phyloP scores from a whole-genome alignment of 495 filamentous ascomycete species.

The Penicillium goetzii region DNA sequence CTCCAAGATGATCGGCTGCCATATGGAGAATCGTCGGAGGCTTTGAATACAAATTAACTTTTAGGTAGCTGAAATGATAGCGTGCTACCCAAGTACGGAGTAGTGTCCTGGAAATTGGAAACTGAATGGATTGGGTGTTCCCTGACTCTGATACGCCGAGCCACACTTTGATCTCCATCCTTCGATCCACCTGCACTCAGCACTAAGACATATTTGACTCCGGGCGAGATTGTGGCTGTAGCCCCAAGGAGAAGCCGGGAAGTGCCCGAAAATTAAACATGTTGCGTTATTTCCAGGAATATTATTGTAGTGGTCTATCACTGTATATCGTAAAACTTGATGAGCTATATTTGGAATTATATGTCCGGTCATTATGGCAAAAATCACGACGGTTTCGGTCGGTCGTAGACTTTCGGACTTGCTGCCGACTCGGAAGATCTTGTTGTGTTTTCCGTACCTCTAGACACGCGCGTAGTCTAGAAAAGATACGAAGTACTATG shows the following conservation, averaged over 20 bases:
- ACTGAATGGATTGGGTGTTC: not conserved
- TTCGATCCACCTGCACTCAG: slow-evolving; percentile 7
- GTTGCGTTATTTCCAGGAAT: not conserved
- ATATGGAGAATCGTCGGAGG: slow-evolving; percentile 26
- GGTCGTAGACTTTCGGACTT: slow-evolving; percentile 11
- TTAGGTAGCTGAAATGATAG: not conserved
- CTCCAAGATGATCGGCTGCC: slow-evolving; percentile 15
- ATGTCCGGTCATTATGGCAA: not conserved
- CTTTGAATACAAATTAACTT: slow-evolving; percentile 4
- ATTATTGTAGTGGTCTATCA: no score
- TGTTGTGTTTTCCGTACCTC: no score
- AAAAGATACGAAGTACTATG: no score
- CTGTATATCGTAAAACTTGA: not conserved
- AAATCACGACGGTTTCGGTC: not conserved
- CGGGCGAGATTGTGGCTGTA: slow-evolving; percentile 11
- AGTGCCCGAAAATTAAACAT: not conserved
- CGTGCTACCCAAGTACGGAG: slow-evolving; percentile 4
- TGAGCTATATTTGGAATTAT: not conserved
- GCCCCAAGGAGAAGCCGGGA: slow-evolving; percentile 11
- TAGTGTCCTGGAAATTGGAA: not conserved
- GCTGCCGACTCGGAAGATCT: slow-evolving; percentile 7
- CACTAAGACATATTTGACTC: not conserved
- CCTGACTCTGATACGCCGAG: slow-evolving; percentile 22
- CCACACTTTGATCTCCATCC: slow-evolving; percentile 11
- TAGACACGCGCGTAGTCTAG: no score